Evolutionary conservation across 352 stramenopile species (phyloP).

Genomic region (Phytopythium boreale): DNA sequence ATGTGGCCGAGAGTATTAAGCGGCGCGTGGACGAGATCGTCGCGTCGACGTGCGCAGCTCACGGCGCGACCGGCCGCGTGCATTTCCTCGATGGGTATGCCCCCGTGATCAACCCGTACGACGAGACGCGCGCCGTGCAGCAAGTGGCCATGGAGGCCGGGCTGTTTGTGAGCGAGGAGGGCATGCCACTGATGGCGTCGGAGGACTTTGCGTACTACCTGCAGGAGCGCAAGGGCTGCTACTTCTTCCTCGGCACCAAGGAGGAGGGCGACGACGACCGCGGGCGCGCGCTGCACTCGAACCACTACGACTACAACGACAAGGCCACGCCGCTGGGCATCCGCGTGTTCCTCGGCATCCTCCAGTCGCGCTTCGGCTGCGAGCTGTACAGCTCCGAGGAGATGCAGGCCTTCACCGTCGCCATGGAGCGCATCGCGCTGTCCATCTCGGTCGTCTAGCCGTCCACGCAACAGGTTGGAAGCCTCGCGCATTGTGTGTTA

Average conservation of each 20-base stretch:
- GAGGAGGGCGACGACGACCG: constrained; percentile 54
- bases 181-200: constrained; percentile 89
- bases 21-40: constrained; percentile 84
- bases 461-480: too few species aligned
- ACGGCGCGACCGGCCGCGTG: constrained; percentile 69
- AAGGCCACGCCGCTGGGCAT: constrained; percentile 82
- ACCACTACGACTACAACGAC: constrained; percentile 85
- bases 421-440: constrained; percentile 70
- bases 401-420: constrained; percentile 70
- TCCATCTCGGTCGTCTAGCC: constrained; percentile 35
- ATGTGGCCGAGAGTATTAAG: constrained; percentile 81
- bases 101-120: constrained; percentile 75
- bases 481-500: background rate
- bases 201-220: constrained; percentile 95
- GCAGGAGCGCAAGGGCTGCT: constrained; percentile 79
- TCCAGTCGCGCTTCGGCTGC: constrained; percentile 66
- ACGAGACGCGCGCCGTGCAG: constrained; percentile 76
- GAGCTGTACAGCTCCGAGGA: constrained; percentile 66
- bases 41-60: constrained; percentile 73
- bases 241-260: constrained; percentile 84
- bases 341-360: constrained; percentile 67
- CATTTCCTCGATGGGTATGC: constrained; percentile 71
- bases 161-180: constrained; percentile 74
- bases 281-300: constrained; percentile 67
- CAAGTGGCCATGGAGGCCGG: constrained; percentile 69